Base-by-base conservation (phyloP, 495 filamentous ascomycete genomes). In the Tuber aestivum region DNA sequence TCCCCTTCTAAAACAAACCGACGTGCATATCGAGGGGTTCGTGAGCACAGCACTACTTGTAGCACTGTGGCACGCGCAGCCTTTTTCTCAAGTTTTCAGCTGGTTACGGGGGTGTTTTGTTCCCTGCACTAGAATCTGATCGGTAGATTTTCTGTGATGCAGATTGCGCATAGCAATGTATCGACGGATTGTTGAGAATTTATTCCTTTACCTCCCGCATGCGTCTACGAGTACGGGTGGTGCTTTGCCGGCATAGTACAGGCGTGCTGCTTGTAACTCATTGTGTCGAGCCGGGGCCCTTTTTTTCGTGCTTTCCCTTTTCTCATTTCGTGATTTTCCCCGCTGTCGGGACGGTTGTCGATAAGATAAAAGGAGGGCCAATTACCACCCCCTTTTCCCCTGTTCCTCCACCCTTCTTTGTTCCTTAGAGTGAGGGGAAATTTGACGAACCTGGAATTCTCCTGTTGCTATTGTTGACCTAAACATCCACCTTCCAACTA, bases 401-500 rank as follows among this genome's bases (percentile, higher is more conserved):
- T 6, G 14, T 2, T 35, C 32, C 35, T 1, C 14, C 16, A 32
- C 12, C 35, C 56, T 35, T 65, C n/a, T n/a, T 65, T 35, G 27
- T 14, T 4, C 56, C 32, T 3, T 65, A 18, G 56, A 35, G 56
- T 14, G 56, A 65, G 32, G 56, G 56, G 5, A 35, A 65, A 65
- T 65, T 65, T 35, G 27, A 32, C 56, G 14, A 65, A 65, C 56
- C 35, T 20, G 27, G 7, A 27, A 65, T 32, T 65, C 14, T 16
- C 27, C 20, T 65, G 56, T 0, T 32, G 27, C 10, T 65, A 4
- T 61, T 27, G 27, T 65, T 65, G 27, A 18, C 27, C 14, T 12
- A 65, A 65, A 35, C 27, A 65, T 65, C 27, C n/a, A 65, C 27
- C 12, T 23, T 71, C 27, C 70, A 71, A 41, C 72, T n/a, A 75